These are phyloP conservation scores for Wickerhamomyces sp. DNA, from an alignment of 1,139 yeast species.

Conservation along the genomic window DNA sequence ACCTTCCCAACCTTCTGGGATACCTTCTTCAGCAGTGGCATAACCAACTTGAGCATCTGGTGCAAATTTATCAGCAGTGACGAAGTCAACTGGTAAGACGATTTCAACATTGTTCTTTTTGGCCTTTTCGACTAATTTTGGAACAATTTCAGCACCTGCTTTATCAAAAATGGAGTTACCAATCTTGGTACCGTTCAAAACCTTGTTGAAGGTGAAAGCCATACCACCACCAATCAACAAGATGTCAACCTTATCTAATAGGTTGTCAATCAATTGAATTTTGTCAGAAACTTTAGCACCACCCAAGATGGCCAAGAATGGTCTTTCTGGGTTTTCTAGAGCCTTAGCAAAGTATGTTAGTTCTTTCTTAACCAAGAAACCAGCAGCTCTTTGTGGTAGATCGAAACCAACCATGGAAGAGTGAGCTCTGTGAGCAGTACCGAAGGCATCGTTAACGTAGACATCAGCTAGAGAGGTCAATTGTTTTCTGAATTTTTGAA, in stretches of 20 bases:
- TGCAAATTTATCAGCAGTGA: conserved; percentile 89
- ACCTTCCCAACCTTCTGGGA: conserved; percentile 92
- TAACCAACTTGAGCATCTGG: conserved; percentile 80
- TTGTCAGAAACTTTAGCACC: conserved; percentile 99
- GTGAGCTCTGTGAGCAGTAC: conserved; percentile 99
- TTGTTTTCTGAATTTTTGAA: conserved; percentile 78
- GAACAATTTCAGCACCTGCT: conserved; percentile 91
- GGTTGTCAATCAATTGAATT: conserved; percentile 95
- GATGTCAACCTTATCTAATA: conserved; percentile 88
- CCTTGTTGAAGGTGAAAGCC: conserved; percentile 98
- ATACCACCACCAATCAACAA: conserved; percentile 98
- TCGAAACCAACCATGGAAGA: conserved; percentile 97
- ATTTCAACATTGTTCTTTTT: conserved; percentile 89
- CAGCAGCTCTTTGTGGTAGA: conserved; percentile 91
- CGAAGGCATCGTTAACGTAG: conserved; percentile 95
- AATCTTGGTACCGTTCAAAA: conserved; percentile 74
- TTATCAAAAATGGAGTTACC: conserved; percentile 89
- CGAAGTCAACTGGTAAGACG: conserved; percentile 89
- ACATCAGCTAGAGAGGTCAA: conserved; percentile 91
- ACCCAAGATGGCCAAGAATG: conserved; percentile 95
- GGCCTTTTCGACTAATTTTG: conserved; percentile 86
- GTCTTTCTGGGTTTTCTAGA: conserved; percentile 92
- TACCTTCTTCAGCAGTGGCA: conserved; percentile 84
- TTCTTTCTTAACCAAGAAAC: conserved; percentile 96
- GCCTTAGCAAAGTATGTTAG: conserved; percentile 96